These are phyloP conservation scores for Phytophthora pseudosyringae DNA, from an alignment of 352 stramenopile species.

Conservation along the genomic window DNA sequence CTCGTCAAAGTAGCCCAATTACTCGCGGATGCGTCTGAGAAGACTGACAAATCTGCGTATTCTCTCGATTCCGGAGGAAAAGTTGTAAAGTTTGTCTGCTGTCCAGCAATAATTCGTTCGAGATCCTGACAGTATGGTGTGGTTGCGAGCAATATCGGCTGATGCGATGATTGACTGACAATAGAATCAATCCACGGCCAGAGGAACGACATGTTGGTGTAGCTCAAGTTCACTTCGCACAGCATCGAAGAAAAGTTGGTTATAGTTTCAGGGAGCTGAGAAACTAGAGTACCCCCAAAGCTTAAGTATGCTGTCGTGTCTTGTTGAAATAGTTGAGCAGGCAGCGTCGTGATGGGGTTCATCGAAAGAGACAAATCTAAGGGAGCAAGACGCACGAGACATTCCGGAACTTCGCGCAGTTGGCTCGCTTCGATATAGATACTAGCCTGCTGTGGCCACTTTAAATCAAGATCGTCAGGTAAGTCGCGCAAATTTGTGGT, in stretches of 20 bases:
- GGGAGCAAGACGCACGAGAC: conserved; percentile 18
- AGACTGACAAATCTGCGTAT: neutral
- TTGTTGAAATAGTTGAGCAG: conserved; percentile 22
- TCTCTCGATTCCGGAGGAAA: neutral
- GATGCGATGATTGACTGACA: neutral
- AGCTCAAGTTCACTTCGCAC: conserved; percentile 14
- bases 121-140: conserved; percentile 25
- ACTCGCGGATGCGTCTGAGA: conserved; percentile 3
- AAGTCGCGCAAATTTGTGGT: conserved; percentile 40
- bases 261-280: conserved; percentile 19
- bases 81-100: conserved; percentile 12
- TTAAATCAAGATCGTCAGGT: conserved; percentile 39
- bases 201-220: conserved; percentile 23
- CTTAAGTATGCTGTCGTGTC: conserved; percentile 17
- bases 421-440: conserved; percentile 29
- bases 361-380: conserved; percentile 24
- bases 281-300: conserved; percentile 22
- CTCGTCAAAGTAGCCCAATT: conserved; percentile 22
- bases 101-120: conserved; percentile 4
- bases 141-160: conserved; percentile 6
- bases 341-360: conserved; percentile 22
- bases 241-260: conserved; percentile 12
- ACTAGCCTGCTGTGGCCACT: conserved; percentile 31
- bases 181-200: conserved; percentile 27
- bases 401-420: conserved; percentile 14